Evolutionary conservation across 1,139 yeast species (phyloP), one percentile per base, ranked within the genome.

Genomic region (Yamadazyma kanchanaburiensis): DNA sequence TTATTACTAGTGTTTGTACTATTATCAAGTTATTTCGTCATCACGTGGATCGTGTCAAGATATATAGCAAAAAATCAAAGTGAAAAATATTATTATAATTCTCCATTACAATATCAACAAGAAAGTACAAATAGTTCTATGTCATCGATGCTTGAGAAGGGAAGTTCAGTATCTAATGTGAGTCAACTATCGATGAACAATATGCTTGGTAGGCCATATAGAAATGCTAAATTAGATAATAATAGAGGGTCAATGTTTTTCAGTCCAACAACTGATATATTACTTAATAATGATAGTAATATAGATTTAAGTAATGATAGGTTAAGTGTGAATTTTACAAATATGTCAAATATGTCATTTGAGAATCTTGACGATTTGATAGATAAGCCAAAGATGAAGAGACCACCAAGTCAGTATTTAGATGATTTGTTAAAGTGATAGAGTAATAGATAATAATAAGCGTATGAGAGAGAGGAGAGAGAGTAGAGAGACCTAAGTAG

Each of bases 11-110:
- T 57, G 3, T 35, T 65, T 4, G 25, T 53, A 8, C 37, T 48
- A 6, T 27, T 59, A 3, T 31, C 53, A 3, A 15, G 42, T 5
- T 53, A 51, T 32, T 48, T 62, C 28, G 27, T 61, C 5, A 41
- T 50, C 12, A 39, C 48, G 7, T 55, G 51, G 43, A 14, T 58
- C 18, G 35, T 46, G 8, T 53, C 55, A 21, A 40, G 46, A 23
- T 39, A 45, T 16, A 52, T 49, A 21, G 73, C 75, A 26, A 57
- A 52, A 39, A 42, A 45, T 9, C 72, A 70, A n/a, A 54, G 56
- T 34, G 70, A 64, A 41, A 48, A 51, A 21, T 59, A 62, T 38
- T 51, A 42, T 30, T 46, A 45, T 28, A 49, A 46, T 20, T 29
- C 43, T 7, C 43, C 48, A 4, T 37, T 41, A 20, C 28, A 18